phyloP scores from a whole-genome alignment of 2,329 filamentous ascomycete genomes.

The Aspergillus neotritici region DNA sequence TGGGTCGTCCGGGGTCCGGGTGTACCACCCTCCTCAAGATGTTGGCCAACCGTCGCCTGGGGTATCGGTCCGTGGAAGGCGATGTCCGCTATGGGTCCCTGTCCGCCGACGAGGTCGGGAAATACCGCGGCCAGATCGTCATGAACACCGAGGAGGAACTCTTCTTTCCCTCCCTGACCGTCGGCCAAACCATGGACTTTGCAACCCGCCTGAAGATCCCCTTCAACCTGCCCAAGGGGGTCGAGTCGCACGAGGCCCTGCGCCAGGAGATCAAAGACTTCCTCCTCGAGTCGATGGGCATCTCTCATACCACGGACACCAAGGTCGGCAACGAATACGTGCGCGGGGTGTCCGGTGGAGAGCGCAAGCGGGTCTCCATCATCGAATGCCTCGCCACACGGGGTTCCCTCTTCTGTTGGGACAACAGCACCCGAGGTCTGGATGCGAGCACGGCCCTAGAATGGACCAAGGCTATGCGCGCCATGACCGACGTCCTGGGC shows the following conservation, averaged over 20 bases:
- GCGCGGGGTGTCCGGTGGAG: conserved; percentile 62
- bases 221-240: conserved; percentile 42
- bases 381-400: conserved; percentile 57
- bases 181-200: conserved; percentile 50
- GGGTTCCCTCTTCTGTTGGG: conserved; percentile 59
- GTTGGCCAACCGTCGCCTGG: conserved; percentile 58
- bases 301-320: conserved; percentile 57
- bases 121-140: conserved; percentile 53
- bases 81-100: conserved; percentile 54
- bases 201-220: conserved; percentile 55
- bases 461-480: conserved; percentile 56
- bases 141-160: conserved; percentile 51
- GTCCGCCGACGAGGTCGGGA: conserved; percentile 36
- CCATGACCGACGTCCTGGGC: conserved; percentile 58
- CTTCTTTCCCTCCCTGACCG: conserved; percentile 48
- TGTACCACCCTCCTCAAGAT: conserved; percentile 68
- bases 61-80: conserved; percentile 54
- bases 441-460: conserved; percentile 61
- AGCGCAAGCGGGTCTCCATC: conserved; percentile 64
- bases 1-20: conserved; percentile 63
- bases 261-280: conserved; percentile 49
- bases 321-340: conserved; percentile 64
- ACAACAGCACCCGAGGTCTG: conserved; percentile 61
- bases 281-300: conserved; percentile 53
- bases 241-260: conserved; percentile 42